Percentiles rank a stretch among this genome's conserved stretches.
Evolutionary conservation across 495 filamentous ascomycete genomes (phyloP).

Genomic region (Penicillium turbatum): DNA sequence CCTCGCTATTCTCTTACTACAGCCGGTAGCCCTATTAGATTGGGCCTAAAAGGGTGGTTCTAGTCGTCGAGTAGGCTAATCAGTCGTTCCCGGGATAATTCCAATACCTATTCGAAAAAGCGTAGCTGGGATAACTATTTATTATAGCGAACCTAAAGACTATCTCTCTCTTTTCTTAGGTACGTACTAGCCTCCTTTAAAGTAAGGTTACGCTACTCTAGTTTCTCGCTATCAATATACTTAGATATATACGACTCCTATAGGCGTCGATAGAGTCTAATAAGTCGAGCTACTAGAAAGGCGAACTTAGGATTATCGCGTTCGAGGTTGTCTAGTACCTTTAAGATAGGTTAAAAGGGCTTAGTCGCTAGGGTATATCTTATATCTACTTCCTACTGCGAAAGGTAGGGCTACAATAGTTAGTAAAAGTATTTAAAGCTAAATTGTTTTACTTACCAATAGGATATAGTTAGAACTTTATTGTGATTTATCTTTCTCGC

Average conservation of each 20-base stretch:
- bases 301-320: background rate
- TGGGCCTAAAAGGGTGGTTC: slow-evolving; percentile 2
- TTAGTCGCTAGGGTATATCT: no score
- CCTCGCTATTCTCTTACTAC: background rate
- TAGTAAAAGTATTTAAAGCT: background rate
- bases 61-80: slow-evolving; percentile 4
- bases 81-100: slow-evolving; percentile 1
- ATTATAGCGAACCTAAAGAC: no score
- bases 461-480: background rate
- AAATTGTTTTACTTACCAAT: background rate
- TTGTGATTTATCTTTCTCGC: background rate
- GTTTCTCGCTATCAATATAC: slow-evolving; percentile 3
- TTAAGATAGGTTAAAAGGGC: background rate
- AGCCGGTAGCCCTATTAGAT: background rate
- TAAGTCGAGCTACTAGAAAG: background rate
- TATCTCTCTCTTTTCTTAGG: no score
- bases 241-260: slow-evolving; percentile 4
- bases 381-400: background rate
- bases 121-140: no score
- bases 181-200: slow-evolving; percentile 2
- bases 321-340: background rate
- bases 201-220: background rate
- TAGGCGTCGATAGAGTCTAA: slow-evolving; percentile 3
- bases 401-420: background rate
- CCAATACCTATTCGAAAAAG: no score